These are phyloP conservation scores for Fusarium ramigenum DNA, from an alignment of 2,329 filamentous ascomycete species.

Conservation along the genomic window DNA sequence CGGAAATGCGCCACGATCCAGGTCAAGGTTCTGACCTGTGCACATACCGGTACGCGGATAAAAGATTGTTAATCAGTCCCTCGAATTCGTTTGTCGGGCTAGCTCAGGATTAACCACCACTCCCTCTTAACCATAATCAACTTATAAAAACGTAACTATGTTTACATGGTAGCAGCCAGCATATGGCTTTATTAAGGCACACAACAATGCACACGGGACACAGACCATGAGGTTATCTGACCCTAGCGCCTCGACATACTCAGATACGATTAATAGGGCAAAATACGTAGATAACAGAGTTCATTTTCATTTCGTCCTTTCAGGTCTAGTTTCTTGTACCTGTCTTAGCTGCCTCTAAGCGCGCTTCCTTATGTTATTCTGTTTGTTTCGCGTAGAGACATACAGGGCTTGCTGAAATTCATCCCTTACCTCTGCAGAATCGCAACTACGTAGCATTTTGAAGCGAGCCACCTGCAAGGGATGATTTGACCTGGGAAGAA, in stretches of 20 bases:
- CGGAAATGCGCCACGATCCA: conserved; percentile 31
- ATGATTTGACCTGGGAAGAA: not conserved
- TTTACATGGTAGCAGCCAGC: not conserved
- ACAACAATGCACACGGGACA: not conserved
- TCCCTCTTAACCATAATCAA: not conserved
- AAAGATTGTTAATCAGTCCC: conserved; percentile 18
- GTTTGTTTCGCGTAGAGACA: conserved; percentile 28
- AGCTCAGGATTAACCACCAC: not conserved
- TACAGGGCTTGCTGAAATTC: not conserved
- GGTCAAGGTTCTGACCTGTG: conserved; percentile 20
- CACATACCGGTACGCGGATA: not conserved
- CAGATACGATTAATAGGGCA: not conserved
- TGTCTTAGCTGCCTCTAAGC: conserved; percentile 5
- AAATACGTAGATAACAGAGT: not conserved
- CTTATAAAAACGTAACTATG: not conserved
- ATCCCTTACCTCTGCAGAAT: conserved; percentile 1
- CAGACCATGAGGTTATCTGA: not conserved
- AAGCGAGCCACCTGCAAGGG: not conserved
- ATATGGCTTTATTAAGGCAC: not conserved
- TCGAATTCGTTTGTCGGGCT: not conserved
- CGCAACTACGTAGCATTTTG: not conserved
- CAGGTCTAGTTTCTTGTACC: not conserved
- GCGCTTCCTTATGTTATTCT: not conserved
- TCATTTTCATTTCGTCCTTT: not conserved
- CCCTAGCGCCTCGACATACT: not conserved